A percentile compares a stretch with the other conserved stretches of the same genome.
Evolutionary conservation across 2,329 filamentous ascomycete genomes (phyloP).

Genomic region (Diaporthe citri): DNA sequence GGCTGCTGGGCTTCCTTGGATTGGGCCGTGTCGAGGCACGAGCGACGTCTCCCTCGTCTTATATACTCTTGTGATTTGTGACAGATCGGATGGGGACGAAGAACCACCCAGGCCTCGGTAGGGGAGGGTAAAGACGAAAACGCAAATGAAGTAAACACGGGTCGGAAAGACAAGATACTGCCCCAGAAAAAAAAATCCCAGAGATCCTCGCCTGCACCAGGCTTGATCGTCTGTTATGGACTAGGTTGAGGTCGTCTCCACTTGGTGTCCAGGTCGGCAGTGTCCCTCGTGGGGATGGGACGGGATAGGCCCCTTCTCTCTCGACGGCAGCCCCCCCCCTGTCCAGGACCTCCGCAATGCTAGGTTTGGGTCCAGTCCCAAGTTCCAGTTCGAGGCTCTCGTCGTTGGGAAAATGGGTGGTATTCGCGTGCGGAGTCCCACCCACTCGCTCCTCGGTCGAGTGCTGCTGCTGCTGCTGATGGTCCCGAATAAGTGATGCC

Average conservation of each 20-base stretch:
- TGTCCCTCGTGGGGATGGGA: constrained; percentile 27
- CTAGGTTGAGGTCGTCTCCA: constrained; percentile 30
- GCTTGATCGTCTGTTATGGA: constrained; percentile 28
- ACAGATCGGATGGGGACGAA: constrained; percentile 20
- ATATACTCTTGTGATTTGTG: constrained; percentile 21
- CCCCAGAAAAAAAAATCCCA: neutral
- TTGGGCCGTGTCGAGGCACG: constrained; percentile 21
- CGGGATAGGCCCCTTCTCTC: constrained; percentile 8
- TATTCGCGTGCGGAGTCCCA: constrained; percentile 18
- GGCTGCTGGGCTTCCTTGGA: constrained; percentile 15
- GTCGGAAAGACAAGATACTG: neutral
- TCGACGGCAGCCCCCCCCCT: constrained; percentile 1
- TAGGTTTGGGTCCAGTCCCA: constrained; percentile 13
- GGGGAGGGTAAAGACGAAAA: neutral
- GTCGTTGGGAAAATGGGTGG: constrained; percentile 21
- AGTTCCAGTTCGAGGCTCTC: constrained; percentile 10
- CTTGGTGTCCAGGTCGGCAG: constrained; percentile 26
- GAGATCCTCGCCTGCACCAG: constrained; percentile 23
- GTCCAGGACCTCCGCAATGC: constrained; percentile 23
- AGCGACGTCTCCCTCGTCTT: constrained; percentile 9
- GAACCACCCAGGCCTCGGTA: neutral
- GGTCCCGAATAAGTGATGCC: constrained; percentile 15
- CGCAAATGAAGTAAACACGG: neutral
- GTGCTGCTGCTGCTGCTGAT: neutral
- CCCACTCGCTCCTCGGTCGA: constrained; percentile 1